phyloP scores from a whole-genome alignment of 2,329 filamentous ascomycete species.

The Ophiosphaerella herpotricha region DNA sequence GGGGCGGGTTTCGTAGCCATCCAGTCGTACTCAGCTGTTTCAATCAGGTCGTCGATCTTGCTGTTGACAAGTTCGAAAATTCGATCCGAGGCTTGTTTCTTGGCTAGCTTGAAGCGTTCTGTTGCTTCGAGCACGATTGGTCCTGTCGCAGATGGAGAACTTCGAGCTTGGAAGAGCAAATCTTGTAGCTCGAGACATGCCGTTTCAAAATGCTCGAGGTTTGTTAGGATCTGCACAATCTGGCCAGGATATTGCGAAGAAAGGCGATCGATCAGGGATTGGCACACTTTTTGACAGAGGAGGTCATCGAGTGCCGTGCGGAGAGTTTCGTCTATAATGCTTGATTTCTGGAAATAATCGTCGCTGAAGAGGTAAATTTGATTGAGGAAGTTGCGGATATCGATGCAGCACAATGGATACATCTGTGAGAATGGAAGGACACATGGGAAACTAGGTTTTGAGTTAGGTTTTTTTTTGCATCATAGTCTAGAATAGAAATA shows the following conservation, averaged over 20 bases:
- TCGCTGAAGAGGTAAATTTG: conserved; percentile 98
- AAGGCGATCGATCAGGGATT: conserved; percentile 83
- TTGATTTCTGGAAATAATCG: conserved; percentile 90
- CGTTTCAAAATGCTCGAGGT: conserved; percentile 93
- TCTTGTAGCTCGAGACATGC: conserved; percentile 89
- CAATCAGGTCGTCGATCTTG: conserved; percentile 96
- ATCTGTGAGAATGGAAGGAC: conserved; percentile 98
- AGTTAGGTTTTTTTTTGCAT: conserved; percentile 12
- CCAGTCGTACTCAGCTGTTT: conserved; percentile 97
- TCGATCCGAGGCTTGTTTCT: conserved; percentile 94
- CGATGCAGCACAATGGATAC: conserved; percentile 98
- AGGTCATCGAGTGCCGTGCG: conserved; percentile 89
- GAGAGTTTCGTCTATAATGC: conserved; percentile 87
- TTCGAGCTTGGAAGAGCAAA: conserved; percentile 81
- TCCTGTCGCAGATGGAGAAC: conserved; percentile 78
- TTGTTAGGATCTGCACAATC: conserved; percentile 98
- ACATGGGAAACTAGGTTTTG: conserved; percentile 74
- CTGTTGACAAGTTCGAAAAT: conserved; percentile 99
- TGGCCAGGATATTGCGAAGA: conserved; percentile 94
- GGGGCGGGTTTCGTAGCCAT: conserved; percentile 64
- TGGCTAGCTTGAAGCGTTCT: conserved; percentile 82
- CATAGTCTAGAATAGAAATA: neutral
- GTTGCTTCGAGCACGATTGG: conserved; percentile 82
- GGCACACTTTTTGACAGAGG: conserved; percentile 89
- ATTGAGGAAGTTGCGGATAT: conserved; percentile 96